These are phyloP conservation scores for Lizonia empirigonia DNA, from an alignment of 2,329 filamentous ascomycete species.

Conservation along the genomic window DNA sequence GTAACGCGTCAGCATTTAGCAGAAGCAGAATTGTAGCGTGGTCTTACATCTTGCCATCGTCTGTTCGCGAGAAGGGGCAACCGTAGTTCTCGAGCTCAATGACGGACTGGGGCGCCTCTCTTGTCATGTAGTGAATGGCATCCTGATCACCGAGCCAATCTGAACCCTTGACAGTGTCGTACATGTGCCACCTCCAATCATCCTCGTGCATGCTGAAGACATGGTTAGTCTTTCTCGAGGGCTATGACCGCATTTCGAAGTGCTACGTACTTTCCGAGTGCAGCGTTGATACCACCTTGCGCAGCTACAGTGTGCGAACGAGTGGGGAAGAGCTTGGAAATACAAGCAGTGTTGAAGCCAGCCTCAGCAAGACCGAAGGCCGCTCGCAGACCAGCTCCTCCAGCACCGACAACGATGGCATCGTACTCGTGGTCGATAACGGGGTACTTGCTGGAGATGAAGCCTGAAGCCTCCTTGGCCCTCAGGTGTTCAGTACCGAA, in stretches of 20 bases:
- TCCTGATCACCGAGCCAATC: conserved; percentile 98
- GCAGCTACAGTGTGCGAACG: conserved; percentile 81
- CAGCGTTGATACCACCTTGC: conserved; percentile 83
- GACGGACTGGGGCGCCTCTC: conserved; percentile 88
- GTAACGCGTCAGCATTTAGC: conserved; percentile 18
- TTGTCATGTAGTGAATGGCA: conserved; percentile 98
- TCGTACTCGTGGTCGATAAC: conserved; percentile 99
- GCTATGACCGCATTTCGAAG: not conserved
- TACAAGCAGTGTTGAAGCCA: conserved; percentile 88
- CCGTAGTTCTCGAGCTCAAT: conserved; percentile 97
- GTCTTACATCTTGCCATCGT: conserved; percentile 85
- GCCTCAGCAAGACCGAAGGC: conserved; percentile 87
- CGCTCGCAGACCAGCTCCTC: conserved; percentile 79
- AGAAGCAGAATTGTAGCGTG: conserved; percentile 18
- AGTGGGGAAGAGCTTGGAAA: conserved; percentile 84
- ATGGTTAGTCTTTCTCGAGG: conserved; percentile 27
- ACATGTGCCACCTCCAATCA: conserved; percentile 99
- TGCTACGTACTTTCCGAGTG: conserved; percentile 71
- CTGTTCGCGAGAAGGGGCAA: conserved; percentile 94
- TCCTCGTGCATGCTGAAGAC: conserved; percentile 81
- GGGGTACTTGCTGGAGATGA: conserved; percentile 87
- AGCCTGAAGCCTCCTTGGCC: conserved; percentile 90
- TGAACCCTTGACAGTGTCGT: conserved; percentile 96
- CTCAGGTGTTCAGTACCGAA: conserved; percentile 84
- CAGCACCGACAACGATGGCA: conserved; percentile 89